phyloP scores from a whole-genome alignment of 306 rosid species.

The Quercus variabilis region DNA sequence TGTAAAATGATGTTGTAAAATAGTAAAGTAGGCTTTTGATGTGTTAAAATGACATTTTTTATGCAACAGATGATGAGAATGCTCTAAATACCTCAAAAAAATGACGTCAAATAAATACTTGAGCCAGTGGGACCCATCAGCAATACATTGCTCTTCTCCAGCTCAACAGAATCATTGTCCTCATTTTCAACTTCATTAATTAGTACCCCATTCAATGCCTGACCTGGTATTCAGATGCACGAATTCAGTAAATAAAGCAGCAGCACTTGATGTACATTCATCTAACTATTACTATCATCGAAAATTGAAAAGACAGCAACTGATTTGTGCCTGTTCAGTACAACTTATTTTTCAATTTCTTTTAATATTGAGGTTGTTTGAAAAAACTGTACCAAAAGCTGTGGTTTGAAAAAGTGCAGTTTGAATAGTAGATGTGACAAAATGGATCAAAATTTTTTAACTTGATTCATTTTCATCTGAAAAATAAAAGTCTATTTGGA shows the following conservation, averaged over 20 bases:
- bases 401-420: background rate
- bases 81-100: background rate
- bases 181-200: constrained; percentile 19
- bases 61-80: no score
- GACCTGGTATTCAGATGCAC: constrained; percentile 13
- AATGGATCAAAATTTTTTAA: no score
- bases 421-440: no score
- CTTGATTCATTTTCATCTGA: no score
- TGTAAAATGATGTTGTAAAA: no score
- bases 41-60: no score
- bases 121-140: constrained; percentile 79
- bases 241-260: constrained; percentile 10
- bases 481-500: no score
- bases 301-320: background rate
- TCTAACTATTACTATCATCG: background rate
- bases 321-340: no score
- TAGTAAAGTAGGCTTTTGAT: no score
- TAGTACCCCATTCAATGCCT: constrained; percentile 2
- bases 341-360: no score
- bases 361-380: no score
- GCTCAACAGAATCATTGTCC: constrained; percentile 46
- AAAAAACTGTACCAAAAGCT: no score
- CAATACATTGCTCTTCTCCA: constrained; percentile 64
- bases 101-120: constrained; percentile 23
- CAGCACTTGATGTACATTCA: background rate